phyloP scores from a whole-genome alignment of 192 early-diverging fungal species.

The Lunasporangiospora selenospora region DNA sequence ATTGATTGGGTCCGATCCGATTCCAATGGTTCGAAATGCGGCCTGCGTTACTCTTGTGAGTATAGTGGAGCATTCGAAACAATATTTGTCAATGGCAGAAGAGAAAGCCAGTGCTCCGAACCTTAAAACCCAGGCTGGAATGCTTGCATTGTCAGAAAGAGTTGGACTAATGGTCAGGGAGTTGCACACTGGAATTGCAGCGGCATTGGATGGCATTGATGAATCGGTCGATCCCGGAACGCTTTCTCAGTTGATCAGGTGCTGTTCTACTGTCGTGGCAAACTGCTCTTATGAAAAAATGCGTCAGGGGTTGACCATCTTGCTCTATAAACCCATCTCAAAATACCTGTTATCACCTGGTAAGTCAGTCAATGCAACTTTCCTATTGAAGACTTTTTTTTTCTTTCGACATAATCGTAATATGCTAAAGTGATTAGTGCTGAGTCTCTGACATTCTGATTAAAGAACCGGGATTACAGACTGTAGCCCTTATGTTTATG shows the following conservation, averaged over 20 bases:
- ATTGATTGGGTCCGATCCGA: conserved; percentile 55
- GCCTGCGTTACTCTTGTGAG: conserved; percentile 52
- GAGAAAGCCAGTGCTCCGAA: conserved; percentile 43
- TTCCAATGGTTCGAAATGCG: conserved; percentile 49
- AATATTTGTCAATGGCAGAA: conserved; percentile 59
- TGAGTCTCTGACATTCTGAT: not conserved
- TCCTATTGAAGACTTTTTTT: not conserved
- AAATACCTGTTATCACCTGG: conserved; percentile 15
- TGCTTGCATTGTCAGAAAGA: conserved; percentile 38
- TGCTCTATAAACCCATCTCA: conserved; percentile 13
- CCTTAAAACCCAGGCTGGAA: conserved; percentile 19
- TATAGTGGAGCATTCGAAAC: conserved; percentile 58
- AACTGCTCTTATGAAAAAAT: conserved; percentile 38
- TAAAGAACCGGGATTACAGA: conserved; percentile 19
- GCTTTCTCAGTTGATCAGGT: conserved; percentile 25
- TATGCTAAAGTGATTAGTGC: not conserved
- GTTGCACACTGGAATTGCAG: conserved; percentile 19
- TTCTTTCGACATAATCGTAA: not conserved
- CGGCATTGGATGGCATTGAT: conserved; percentile 14
- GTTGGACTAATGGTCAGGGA: conserved; percentile 26
- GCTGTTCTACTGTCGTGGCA: conserved; percentile 14
- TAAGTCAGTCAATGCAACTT: not conserved
- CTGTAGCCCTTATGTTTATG: conserved; percentile 13
- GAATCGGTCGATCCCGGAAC: conserved; percentile 8
- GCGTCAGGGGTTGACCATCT: conserved; percentile 10